A percentile compares a stretch with the other conserved stretches of the same genome.
These are phyloP conservation scores for Pyrus pyrifolia DNA, from an alignment of 306 rosid genomes.

Conservation along the genomic window DNA sequence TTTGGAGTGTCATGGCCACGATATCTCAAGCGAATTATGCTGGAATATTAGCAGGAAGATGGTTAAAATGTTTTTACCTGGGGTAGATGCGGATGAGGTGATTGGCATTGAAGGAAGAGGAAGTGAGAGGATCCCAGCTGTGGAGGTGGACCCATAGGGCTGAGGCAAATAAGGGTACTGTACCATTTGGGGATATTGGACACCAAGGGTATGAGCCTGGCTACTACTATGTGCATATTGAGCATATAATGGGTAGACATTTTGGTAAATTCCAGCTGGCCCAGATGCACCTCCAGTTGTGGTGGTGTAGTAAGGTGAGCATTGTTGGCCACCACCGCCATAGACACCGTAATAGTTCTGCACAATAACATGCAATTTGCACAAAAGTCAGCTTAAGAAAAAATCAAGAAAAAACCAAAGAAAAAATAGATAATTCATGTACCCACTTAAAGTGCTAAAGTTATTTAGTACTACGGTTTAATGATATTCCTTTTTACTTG, in stretches of 20 bases:
- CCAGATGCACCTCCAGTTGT: slow-evolving; percentile 44
- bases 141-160: slow-evolving; percentile 29
- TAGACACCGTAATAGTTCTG: slow-evolving; percentile 75
- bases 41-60: neutral
- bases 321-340: slow-evolving; percentile 79
- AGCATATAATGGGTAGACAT: slow-evolving; percentile 62
- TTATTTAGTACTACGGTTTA: too few species aligned
- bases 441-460: neutral
- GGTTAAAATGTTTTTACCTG: slow-evolving; percentile 36
- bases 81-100: slow-evolving; percentile 32
- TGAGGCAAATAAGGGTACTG: slow-evolving; percentile 64
- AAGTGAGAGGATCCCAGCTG: slow-evolving; percentile 50
- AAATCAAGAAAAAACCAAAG: neutral
- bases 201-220: slow-evolving; percentile 53
- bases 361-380: neutral
- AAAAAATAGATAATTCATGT: neutral
- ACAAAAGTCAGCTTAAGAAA: neutral
- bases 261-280: slow-evolving; percentile 45
- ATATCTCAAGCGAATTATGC: neutral
- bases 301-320: slow-evolving; percentile 53
- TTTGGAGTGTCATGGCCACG: fast-evolving
- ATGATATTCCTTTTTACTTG: too few species aligned
- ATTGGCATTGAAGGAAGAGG: slow-evolving; percentile 59
- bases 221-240: slow-evolving; percentile 54
- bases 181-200: slow-evolving; percentile 65